A percentile compares a stretch with the other conserved stretches of the same genome.
These are phyloP conservation scores for Fermentozyma sake DNA, from an alignment of 1,139 yeast genomes.

Conservation along the genomic window DNA sequence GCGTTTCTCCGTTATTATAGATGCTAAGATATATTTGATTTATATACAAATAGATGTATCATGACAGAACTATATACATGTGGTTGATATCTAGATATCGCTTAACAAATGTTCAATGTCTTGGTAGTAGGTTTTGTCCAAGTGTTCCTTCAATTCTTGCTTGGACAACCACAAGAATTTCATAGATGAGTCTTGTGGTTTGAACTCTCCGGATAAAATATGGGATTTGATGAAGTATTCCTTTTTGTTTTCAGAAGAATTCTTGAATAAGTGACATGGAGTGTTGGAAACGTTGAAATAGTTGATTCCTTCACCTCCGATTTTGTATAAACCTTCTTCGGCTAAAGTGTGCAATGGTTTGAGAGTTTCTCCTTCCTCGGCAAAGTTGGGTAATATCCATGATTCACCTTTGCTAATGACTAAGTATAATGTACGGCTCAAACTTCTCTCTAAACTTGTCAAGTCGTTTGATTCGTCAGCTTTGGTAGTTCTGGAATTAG, in stretches of 20 bases:
- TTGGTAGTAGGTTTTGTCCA: slow-evolving; percentile 52
- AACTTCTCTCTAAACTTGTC: slow-evolving; percentile 69
- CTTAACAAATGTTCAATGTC: slow-evolving; percentile 51
- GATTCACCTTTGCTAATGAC: slow-evolving; percentile 40
- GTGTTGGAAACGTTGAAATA: slow-evolving; percentile 87
- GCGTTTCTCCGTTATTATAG: too few species aligned
- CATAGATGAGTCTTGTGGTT: slow-evolving; percentile 36
- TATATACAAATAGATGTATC: not conserved
- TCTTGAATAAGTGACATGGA: slow-evolving; percentile 69
- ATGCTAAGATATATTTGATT: too few species aligned
- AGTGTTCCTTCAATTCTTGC: slow-evolving; percentile 63
- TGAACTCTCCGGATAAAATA: slow-evolving; percentile 81
- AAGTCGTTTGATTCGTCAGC: slow-evolving; percentile 67
- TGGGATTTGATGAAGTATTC: slow-evolving; percentile 83
- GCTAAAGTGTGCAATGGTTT: slow-evolving; percentile 69
- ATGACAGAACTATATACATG: slow-evolving; percentile 8
- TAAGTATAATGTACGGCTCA: slow-evolving; percentile 77
- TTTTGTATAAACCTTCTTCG: slow-evolving; percentile 61
- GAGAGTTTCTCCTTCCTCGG: slow-evolving; percentile 23
- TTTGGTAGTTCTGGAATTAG: slow-evolving; percentile 68
- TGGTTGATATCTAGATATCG: slow-evolving; percentile 26
- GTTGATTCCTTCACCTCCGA: slow-evolving; percentile 76
- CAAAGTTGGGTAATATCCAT: slow-evolving; percentile 83
- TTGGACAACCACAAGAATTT: slow-evolving; percentile 77
- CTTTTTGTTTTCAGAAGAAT: slow-evolving; percentile 24